phyloP scores from a whole-genome alignment of 805 yeast genomes.

The Saturnispora mendoncae region DNA sequence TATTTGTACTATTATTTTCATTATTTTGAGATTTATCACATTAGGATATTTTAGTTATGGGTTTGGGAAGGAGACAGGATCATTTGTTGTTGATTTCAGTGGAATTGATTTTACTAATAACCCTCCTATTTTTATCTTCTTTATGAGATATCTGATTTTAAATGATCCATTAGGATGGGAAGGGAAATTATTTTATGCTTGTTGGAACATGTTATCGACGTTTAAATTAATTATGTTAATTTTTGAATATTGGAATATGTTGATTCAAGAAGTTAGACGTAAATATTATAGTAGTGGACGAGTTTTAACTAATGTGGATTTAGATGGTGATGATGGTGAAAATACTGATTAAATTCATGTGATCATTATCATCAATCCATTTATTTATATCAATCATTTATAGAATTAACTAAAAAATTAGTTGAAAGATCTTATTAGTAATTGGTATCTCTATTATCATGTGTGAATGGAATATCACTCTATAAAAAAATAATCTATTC shows the following conservation, averaged over 20 bases:
- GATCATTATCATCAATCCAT: no score
- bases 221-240: neutral
- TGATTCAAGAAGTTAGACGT: constrained; percentile 17
- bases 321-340: constrained; percentile 15
- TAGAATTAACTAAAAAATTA: neutral
- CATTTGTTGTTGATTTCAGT: neutral
- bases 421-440: no score
- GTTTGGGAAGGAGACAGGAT: neutral
- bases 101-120: neutral
- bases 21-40: neutral
- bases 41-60: neutral
- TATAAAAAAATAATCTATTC: neutral
- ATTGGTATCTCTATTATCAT: no score
- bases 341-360: constrained; percentile 14
- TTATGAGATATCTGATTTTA: constrained; percentile 3
- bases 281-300: constrained; percentile 23
- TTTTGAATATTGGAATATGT: constrained; percentile 1
- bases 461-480: no score
- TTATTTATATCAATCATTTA: no score
- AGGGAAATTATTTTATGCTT: constrained; percentile 1
- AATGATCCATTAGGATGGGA: constrained; percentile 4
- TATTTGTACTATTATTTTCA: neutral
- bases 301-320: constrained; percentile 19
- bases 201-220: neutral
- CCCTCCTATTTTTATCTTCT: neutral